phyloP scores from a whole-genome alignment of 148 eudicot species.

The Camellia japonica region DNA sequence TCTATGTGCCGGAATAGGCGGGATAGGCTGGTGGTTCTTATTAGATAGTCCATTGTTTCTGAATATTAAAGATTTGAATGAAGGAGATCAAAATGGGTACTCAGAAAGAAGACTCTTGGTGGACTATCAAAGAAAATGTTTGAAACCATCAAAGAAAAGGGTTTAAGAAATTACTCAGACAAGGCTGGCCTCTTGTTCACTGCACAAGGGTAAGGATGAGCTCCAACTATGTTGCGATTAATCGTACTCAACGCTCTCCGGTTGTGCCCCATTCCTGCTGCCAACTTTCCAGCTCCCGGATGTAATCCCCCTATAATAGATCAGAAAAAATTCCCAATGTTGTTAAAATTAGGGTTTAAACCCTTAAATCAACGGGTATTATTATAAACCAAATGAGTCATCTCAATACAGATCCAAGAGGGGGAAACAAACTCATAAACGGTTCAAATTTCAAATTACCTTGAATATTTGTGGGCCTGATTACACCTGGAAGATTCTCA shows the following conservation, averaged over 20 bases:
- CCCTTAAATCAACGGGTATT: background rate
- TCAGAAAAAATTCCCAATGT: constrained; percentile 1
- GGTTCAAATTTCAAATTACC: constrained; percentile 39
- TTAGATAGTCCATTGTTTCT: constrained; percentile 42
- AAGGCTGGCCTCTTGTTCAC: constrained; percentile 44
- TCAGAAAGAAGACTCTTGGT: constrained; percentile 1
- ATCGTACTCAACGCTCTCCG: constrained; percentile 67
- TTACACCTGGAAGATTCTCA: constrained; percentile 58
- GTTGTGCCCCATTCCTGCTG: constrained; percentile 49
- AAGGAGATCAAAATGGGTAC: constrained; percentile 14
- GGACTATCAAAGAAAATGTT: background rate
- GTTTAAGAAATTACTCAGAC: constrained; percentile 44
- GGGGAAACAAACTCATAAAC: background rate
- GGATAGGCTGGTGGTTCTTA: constrained; percentile 19
- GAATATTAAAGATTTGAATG: background rate
- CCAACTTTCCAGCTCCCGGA: constrained; percentile 44
- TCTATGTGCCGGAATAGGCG: constrained; percentile 41
- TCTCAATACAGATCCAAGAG: background rate
- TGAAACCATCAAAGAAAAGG: constrained; percentile 2
- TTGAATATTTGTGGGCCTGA: constrained; percentile 41
- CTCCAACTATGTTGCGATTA: constrained; percentile 48
- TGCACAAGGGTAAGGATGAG: constrained; percentile 41
- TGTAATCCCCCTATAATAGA: constrained; percentile 32
- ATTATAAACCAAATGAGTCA: background rate
- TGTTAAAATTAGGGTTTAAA: constrained; percentile 27